phyloP scores from a whole-genome alignment of 2,329 filamentous ascomycete genomes.

The Colletotrichum navitas region DNA sequence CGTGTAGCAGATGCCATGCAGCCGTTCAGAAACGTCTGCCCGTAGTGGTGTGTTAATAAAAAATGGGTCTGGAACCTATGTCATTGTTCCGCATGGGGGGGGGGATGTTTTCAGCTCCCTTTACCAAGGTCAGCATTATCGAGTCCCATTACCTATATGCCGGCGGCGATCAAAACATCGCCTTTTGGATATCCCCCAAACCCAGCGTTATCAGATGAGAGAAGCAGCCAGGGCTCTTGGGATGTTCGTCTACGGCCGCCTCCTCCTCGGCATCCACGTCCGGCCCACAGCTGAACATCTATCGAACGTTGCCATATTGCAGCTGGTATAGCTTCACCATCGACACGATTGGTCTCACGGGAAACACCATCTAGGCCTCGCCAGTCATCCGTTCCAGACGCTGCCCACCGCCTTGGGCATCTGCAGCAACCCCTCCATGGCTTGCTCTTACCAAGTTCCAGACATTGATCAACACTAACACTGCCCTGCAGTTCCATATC shows the following conservation, averaged over 20 bases:
- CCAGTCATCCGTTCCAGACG: not conserved
- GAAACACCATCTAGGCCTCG: not conserved
- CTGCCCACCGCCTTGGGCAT: not conserved
- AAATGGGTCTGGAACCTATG: not conserved
- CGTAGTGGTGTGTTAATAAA: not conserved
- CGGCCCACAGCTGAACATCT: not conserved
- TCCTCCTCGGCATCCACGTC: not conserved
- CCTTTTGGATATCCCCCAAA: not conserved
- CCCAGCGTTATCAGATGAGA: not conserved
- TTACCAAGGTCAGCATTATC: not conserved
- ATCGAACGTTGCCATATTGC: not conserved
- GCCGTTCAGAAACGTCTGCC: not conserved
- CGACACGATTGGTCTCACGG: not conserved
- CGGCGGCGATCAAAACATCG: not conserved
- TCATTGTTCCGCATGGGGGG: not conserved
- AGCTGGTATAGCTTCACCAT: not conserved
- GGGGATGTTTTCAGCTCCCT: not conserved
- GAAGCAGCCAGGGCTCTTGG: not conserved
- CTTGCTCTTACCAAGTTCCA: not conserved
- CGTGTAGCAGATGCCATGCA: not conserved
- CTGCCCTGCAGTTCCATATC: not conserved
- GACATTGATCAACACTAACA: not conserved
- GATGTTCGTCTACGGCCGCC: not conserved
- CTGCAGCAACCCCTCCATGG: not conserved
- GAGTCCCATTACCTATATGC: no score